These are phyloP conservation scores for Trichoderma sp. DNA, from an alignment of 2,329 filamentous ascomycete species.

Conservation along the genomic window DNA sequence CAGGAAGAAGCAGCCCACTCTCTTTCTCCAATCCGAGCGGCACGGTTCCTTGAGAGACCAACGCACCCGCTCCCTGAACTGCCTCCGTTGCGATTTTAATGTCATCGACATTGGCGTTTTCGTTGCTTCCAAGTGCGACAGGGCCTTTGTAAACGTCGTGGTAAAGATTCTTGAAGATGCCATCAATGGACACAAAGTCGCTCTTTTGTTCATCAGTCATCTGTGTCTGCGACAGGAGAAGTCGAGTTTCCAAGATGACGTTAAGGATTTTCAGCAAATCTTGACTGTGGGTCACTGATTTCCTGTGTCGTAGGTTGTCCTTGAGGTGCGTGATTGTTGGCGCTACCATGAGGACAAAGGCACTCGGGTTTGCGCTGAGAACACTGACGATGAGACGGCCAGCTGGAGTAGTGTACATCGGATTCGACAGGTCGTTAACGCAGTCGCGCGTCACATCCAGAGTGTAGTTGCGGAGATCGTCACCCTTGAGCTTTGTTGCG, in stretches of 20 bases:
- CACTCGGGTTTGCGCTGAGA: constrained; percentile 45
- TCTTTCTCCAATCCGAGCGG: neutral
- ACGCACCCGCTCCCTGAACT: constrained; percentile 44
- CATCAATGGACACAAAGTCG: constrained; percentile 37
- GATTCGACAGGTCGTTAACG: constrained; percentile 50
- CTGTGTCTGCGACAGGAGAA: constrained; percentile 36
- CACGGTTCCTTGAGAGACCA: constrained; percentile 39
- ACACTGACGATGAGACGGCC: constrained; percentile 53
- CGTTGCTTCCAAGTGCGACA: constrained; percentile 32
- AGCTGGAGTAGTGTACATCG: constrained; percentile 50
- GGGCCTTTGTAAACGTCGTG: constrained; percentile 42
- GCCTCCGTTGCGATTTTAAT: constrained; percentile 43
- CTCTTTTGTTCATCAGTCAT: constrained; percentile 37
- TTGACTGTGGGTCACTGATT: constrained; percentile 49
- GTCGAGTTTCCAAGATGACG: constrained; percentile 47
- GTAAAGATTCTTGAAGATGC: constrained; percentile 42
- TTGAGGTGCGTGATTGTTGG: constrained; percentile 49
- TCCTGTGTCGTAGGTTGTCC: constrained; percentile 49
- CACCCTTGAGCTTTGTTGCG: constrained; percentile 43
- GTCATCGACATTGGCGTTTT: constrained; percentile 36
- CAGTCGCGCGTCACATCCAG: constrained; percentile 52
- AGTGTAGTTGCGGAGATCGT: constrained; percentile 46
- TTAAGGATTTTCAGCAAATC: constrained; percentile 52
- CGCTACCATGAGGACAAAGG: constrained; percentile 48
- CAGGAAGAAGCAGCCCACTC: constrained; percentile 34